These are phyloP conservation scores for Trichoderma sp. DNA, from an alignment of 2,329 filamentous ascomycete genomes.

Conservation along the genomic window DNA sequence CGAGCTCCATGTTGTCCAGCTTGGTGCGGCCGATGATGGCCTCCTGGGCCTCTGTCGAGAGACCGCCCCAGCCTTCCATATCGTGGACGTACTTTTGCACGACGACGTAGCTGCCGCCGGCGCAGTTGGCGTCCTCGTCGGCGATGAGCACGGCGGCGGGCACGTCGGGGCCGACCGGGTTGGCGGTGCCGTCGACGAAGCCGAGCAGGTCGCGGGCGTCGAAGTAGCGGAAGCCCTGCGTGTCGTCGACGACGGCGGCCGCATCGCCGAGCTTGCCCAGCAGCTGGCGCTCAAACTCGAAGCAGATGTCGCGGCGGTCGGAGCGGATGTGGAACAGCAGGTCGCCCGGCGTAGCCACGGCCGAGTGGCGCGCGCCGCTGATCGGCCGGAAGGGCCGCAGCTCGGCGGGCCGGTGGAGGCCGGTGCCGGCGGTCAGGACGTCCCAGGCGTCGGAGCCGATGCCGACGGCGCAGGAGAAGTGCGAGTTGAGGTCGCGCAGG, in stretches of 20 bases:
- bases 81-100: slow-evolving; percentile 62
- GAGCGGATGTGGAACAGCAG: slow-evolving; percentile 61
- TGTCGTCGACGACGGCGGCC: slow-evolving; percentile 53
- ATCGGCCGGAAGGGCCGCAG: slow-evolving; percentile 53
- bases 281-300: slow-evolving; percentile 60
- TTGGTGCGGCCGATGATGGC: slow-evolving; percentile 59
- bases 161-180: slow-evolving; percentile 52
- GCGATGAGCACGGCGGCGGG: slow-evolving; percentile 47
- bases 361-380: slow-evolving; percentile 51
- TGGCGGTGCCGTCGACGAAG: slow-evolving; percentile 63
- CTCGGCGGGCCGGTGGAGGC: slow-evolving; percentile 50
- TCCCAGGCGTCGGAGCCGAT: slow-evolving; percentile 58
- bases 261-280: slow-evolving; percentile 50
- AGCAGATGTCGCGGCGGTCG: slow-evolving; percentile 57
- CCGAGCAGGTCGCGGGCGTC: slow-evolving; percentile 60
- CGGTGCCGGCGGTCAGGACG: slow-evolving; percentile 36
- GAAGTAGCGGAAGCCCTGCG: slow-evolving; percentile 60
- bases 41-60: slow-evolving; percentile 56
- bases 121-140: slow-evolving; percentile 41
- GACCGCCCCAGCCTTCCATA: slow-evolving; percentile 47
- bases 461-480: slow-evolving; percentile 55
- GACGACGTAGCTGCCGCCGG: slow-evolving; percentile 59
- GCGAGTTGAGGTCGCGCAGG: slow-evolving; percentile 48
- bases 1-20: slow-evolving; percentile 58
- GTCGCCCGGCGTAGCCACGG: slow-evolving; percentile 58